Evolutionary conservation across 495 filamentous ascomycete species (phyloP), one percentile per base, ranked within the genome.

Genomic region (Neurospora sp.): DNA sequence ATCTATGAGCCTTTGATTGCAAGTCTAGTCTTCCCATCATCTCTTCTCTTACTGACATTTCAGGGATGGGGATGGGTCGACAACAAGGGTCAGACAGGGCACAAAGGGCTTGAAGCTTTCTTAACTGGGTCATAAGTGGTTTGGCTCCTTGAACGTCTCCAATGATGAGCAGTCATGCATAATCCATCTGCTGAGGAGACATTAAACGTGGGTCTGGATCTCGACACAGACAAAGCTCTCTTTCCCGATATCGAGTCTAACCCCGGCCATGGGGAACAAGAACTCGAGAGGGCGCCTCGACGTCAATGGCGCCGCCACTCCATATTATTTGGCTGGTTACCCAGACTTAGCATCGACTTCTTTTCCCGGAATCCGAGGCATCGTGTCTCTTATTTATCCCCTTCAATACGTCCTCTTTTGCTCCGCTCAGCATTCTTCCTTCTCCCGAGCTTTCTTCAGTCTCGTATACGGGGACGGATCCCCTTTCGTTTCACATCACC

Each of bases 381-480:
- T 16, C 11, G 2, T 16, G 5, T 35, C 2, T 16, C 14, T 4
- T 12, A 61, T 61, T 8, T 2, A 11, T 14, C 11, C 2, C 10
- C 5, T 4, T 8, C 27, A 12, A 46, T n/a, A 16, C 73, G 69
- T n/a, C 68, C 77, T 27, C 53, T 72, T 27, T 69, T 80, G 4
- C 53, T 79, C 11, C 78, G 78, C 18, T 74, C 70, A 18, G 73
- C 59, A 72, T 48, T 81, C 61, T 83, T 83, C 70, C 77, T 83
- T 38, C 68, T 83, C 35, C 83, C 82, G 37, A 80, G 78, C 74
- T 84, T 85, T 74, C 44, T 83, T 59, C 80, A 80, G 37, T 70
- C 78, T 40, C 77, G 76, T 12, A 69, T 76, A 35, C 27, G 11
- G 6, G 14, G 53, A 35, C 53, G 6, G 0, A 16, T 6, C 22